Evolutionary conservation across 2,329 filamentous ascomycete genomes (phyloP), one percentile per base, ranked within the genome.

Genomic region (Monilinia fructicola): DNA sequence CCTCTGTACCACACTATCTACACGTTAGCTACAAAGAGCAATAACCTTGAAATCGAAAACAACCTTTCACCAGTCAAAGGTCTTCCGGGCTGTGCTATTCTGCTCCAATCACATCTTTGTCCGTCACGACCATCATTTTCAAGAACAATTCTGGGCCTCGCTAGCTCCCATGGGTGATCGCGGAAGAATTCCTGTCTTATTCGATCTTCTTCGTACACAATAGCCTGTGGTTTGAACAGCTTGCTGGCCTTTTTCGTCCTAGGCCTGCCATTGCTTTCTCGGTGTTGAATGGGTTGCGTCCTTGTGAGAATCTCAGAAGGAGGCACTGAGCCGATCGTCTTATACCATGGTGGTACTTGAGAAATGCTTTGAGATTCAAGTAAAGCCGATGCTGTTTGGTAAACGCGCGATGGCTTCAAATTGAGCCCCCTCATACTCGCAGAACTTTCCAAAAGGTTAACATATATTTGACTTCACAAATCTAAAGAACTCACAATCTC

Each of bases 101-200:
- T 87, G 72, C 89, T 90, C 94, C 94, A 98, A 78, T 97, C 87
- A 74, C 87, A 88, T 65, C 80, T 82, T 77, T 89, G 86, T 62
- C 86, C 82, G 75, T 99, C 94, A 76, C 90, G 90, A 64, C 95
- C 95, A 74, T 94, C 90, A 72, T 88, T 82, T 79, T 99, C 95
- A 12, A 98, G 80, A 56, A 99, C 82, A 67, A 97, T 83, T 72
- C 92, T 85, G 65, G 95, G 95, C 69, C 94, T 85, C 23, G 95
- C 95, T 75, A 99, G 81, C 79, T 99, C 95, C 95, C 95, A 99
- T 6, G 95, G 95, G 77, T 99, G 95, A 78, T 99, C 94, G 75
- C 84, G 87, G 81, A 91, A 99, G 81, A 98, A 99, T 38, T 88
- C 86, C 72, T 80, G 83, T 70, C 95, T 89, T 74, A 99, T 82